Base-by-base conservation (phyloP, 148 eudicot species). In the Cornus controversa region DNA sequence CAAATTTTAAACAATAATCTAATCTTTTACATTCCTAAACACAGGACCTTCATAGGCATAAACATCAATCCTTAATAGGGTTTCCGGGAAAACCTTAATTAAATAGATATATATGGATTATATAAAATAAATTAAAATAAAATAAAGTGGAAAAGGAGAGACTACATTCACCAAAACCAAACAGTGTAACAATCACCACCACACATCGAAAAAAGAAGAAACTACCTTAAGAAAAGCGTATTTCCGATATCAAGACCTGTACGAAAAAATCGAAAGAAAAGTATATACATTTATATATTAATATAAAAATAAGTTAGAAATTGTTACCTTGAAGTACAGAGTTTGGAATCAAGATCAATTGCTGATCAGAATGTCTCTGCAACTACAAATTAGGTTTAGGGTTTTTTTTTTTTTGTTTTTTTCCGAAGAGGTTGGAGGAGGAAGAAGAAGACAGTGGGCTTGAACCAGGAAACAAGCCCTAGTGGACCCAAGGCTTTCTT, bases 401-500 rank as follows among this genome's bases (percentile, higher is more conserved):
- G 70, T 67, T 67, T 26, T 18, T 37, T 37, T 37, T 36, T 37
- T 36, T 31, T 31, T 31, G 4, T 1, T 18, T 6, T 68, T 20
- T 10, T 20, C 22, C 22, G 16, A 34, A 67, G 42, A 8, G 42
- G 26, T 6, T 29, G 10, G 42, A 67, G 42, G 70, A 3, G 24
- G 72, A 69, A 37, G 72, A 37, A 36, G 72, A 8, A 22, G 27
- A 22, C 8, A 36, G 8, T 69, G 72, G 72, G 72, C 72, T 69
- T 69, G 72, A 69, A 31, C 9, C 18, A 8, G 37, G 37, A 29
- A 31, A 20, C 23, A 68, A 68, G 34, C 71, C 71, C 37, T 31
- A 34, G 28, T 40, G 72, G 72, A 69, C 72, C 72, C 37, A 69
- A 54, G 72, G 72, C 72, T 69, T 6, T 23, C 54, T 11, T 69